Evolutionary conservation across 441 rosid species (phyloP), one percentile per base, ranked within the genome.

Genomic region (Adansonia rubrostipa): DNA sequence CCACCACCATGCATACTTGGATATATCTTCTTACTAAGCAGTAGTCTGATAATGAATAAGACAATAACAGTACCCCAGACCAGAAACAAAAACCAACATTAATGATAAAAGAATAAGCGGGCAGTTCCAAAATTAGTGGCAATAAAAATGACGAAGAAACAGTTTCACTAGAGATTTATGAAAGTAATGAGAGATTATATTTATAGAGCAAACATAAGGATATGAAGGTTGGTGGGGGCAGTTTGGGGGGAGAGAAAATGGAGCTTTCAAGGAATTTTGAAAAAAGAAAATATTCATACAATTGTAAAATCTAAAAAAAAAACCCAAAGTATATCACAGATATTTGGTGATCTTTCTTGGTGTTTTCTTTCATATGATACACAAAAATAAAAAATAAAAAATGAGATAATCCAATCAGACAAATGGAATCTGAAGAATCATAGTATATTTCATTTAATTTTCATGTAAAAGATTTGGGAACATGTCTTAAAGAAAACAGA

Each of bases 301-400:
- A 10, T 3, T 4, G 36, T 28, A 33, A 61, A 63, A 63, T 63
- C 68, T 5, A n/a, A 24, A 24, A 24, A 24, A 28, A 5, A 33
- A 63, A 63, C 6, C 17, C 10, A 15, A 66, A 17, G 28, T 17
- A 44, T 17, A 87, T 89, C 95, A 89, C 88, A 82, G 85, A 89
- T 88, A 86, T 82, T 85, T 87, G 84, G 92, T 89, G 92, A 88
- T 89, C 85, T 81, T 86, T 81, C 13, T 86, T 80, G 82, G 86
- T 85, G 82, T 79, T 74, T 81, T 77, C 48, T 77, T 70, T 67
- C 84, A 82, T 86, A 80, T 84, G 88, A 86, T 48, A 24, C 28
- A 24, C 1, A 24, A 24, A 24, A 24, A n/a, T n/a, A n/a, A n/a
- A n/a, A n/a, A n/a, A n/a, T n/a, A 24, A 24, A 24, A 24, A 24